Evolutionary conservation across 805 yeast genomes (phyloP), one percentile per base, ranked within the genome.

Genomic region (Sugiyamaella boreocaroliniensis): DNA sequence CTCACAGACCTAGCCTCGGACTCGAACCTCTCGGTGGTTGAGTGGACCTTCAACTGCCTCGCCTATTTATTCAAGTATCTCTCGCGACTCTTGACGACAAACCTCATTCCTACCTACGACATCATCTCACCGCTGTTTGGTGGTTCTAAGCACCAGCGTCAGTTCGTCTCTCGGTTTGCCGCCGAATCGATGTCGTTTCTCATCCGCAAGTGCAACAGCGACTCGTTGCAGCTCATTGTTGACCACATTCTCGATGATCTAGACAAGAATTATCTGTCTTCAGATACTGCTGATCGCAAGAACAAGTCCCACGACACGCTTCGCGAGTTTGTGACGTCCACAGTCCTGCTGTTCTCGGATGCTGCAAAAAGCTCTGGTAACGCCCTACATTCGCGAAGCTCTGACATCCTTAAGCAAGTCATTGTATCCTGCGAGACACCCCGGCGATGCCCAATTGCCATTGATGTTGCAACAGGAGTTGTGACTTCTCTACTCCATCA

Each of bases 41-140:
- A 93, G 67, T 82, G 88, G 85, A 76, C 84, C 10, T 92, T 92
- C 72, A 87, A 87, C 66, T 75, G 89, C 56, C 67, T 92, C 53
- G 96, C 97, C 4, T 89, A 87, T 65, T 75, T 88, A 43, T 93
- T 92, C 80, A 93, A 93, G 68, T 90, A 92, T 64, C 72, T 92
- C 37, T 78, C 93, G 5, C 79, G 82, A 60, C 71, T 76, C 2
- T 66, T 93, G 47, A 75, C 83, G 0, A 70, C 76, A 20, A 85
- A 88, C 61, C 69, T 89, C 54, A 61, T 75, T 15, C 85, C 88
- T 8, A 89, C 97, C 0, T 87, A 86, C 65, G 72, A 76, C 34
- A 63, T 78, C 4, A 71, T 89, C 11, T 68, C 80, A 34, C 90
- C 95, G 0, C 67, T 89, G 19, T 71, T 92, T 51, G 78, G 79